Evolutionary conservation across 2,329 filamentous ascomycete genomes (phyloP), one percentile per base, ranked within the genome.

Genomic region (Bipolaris bicolor): DNA sequence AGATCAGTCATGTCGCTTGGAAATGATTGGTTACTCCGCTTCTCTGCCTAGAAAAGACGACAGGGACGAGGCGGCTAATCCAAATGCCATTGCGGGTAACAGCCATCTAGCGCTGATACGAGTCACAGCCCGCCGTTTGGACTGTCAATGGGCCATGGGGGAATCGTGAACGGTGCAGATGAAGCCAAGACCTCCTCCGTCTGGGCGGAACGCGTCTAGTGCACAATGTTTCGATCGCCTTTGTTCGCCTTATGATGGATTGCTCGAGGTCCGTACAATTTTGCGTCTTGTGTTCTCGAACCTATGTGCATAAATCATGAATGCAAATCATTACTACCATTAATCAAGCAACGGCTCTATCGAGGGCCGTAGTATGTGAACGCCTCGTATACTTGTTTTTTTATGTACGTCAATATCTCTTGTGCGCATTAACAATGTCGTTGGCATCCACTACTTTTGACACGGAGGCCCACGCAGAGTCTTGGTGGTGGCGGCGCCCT

Each of bases 131-230:
- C 61, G 46, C 46, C 53, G 59, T 62, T 64, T 41, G 40, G 59
- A 52, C 55, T 62, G 58, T 57, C 57, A 56, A 60, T 58, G 52
- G 51, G 47, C 50, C 52, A 56, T 63, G 65, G 60, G 40, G 20
- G 51, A 39, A 55, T 52, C 51, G 60, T 49, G 60, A 54, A 50
- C 51, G 43, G 51, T 36, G 44, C 31, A 37, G 41, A 33, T 49
- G 53, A 37, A 52, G 45, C 49, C 22, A 49, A 16, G 39, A 37
- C 40, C 34, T 43, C 37, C 18, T 47, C 41, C 36, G 33, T 34
- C 50, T 31, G 31, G 31, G 44, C 16, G 37, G 7, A 26, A 47
- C 36, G 55, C 31, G 44, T 46, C 20, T n/a, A 34, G 40, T 36
- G 26, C 24, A 26, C 24, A 26, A 26, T 26, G 24, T 26, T 26